A percentile compares a stretch with the other conserved stretches of the same genome.
Evolutionary conservation across 331 rosid species (phyloP).

Genomic region (Phaseolus coccineus): DNA sequence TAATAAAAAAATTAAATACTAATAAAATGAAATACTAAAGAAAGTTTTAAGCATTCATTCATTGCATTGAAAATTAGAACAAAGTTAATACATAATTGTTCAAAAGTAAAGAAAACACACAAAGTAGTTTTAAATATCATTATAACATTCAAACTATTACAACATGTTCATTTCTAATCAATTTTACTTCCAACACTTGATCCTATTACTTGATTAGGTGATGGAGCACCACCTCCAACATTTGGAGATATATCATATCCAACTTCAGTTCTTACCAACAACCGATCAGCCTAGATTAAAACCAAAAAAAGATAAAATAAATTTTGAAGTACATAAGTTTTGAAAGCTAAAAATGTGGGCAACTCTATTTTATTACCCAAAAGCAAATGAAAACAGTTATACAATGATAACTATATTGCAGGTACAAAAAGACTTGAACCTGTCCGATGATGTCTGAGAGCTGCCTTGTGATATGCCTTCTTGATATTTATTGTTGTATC

Average conservation of each 20-base stretch:
- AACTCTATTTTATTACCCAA: neutral
- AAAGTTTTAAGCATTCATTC: too few species aligned
- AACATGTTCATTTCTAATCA: too few species aligned
- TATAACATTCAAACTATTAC: too few species aligned
- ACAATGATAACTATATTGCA: constrained; percentile 33
- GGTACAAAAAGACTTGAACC: constrained; percentile 53
- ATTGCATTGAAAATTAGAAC: too few species aligned
- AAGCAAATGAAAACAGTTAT: neutral
- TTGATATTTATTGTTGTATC: constrained; percentile 65
- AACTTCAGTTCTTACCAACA: constrained; percentile 80
- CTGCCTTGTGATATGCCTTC: constrained; percentile 80
- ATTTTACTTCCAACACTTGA: too few species aligned
- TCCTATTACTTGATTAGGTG: too few species aligned
- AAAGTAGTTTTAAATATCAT: too few species aligned
- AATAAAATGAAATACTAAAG: too few species aligned
- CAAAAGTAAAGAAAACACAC: too few species aligned
- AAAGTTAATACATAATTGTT: too few species aligned
- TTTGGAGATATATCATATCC: constrained; percentile 57
- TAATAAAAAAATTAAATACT: too few species aligned
- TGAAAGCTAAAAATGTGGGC: neutral
- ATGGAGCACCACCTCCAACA: too few species aligned
- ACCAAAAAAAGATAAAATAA: constrained; percentile 6
- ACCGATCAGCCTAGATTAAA: constrained; percentile 80
- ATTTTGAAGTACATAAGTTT: constrained; percentile 27
- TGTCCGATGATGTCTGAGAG: constrained; percentile 82